phyloP scores from a whole-genome alignment of 495 filamentous ascomycete species.

The Penicillium cosmopolitanum region DNA sequence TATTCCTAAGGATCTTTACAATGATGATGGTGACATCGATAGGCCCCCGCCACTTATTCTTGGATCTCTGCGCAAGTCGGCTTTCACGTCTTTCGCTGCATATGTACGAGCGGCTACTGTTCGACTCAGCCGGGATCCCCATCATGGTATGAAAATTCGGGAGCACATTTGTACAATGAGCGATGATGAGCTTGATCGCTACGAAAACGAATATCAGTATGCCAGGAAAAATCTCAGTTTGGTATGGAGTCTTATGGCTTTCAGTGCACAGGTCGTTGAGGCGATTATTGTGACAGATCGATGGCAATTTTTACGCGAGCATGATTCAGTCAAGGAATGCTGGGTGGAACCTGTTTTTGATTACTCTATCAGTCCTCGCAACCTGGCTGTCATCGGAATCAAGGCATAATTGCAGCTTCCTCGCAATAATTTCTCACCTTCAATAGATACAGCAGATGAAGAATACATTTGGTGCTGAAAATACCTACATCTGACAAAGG shows the following conservation, averaged over 20 bases:
- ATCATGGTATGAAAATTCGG: conserved; percentile 58
- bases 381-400: conserved; percentile 88
- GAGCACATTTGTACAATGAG: conserved; percentile 65
- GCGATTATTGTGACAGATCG: conserved; percentile 88
- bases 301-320: conserved; percentile 86
- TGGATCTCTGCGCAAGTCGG: conserved; percentile 78
- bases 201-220: conserved; percentile 62
- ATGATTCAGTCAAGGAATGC: conserved; percentile 63
- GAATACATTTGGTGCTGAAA: too few species aligned
- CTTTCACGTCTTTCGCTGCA: conserved; percentile 72
- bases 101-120: conserved; percentile 80
- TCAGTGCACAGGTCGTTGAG: conserved; percentile 86
- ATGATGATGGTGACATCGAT: not conserved
- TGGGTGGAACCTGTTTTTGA: conserved; percentile 97
- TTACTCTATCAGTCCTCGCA: conserved; percentile 81
- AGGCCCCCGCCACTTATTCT: conserved; percentile 65
- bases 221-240: conserved; percentile 82
- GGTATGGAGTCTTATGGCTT: conserved; percentile 93
- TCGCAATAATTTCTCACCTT: not conserved
- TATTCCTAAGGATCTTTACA: conserved; percentile 12
- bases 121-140: conserved; percentile 67
- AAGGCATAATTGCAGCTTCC: conserved; percentile 56
- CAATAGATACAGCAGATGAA: too few species aligned
- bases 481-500: too few species aligned
- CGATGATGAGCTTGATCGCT: conserved; percentile 72